phyloP scores from a whole-genome alignment of 1,284 basidiomycete species.

The Ceratorhiza oryzae-sativae region DNA sequence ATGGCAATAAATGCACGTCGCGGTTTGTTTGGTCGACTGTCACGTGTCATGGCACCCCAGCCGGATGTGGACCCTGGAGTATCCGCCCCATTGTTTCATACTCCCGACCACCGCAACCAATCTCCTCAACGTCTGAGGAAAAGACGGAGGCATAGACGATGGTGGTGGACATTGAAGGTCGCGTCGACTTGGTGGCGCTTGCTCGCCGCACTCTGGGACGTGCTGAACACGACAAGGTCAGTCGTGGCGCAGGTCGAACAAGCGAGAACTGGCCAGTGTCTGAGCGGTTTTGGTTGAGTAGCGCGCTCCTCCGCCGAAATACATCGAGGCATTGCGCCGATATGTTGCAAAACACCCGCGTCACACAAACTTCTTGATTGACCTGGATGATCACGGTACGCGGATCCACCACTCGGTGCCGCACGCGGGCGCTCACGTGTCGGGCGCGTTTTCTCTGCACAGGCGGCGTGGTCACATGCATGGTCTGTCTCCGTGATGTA shows the following conservation, averaged over 20 bases:
- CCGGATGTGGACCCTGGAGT: conserved; percentile 30
- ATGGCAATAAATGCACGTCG: conserved; percentile 12
- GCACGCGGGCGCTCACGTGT: background rate
- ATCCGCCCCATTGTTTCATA: background rate
- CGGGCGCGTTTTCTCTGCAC: background rate
- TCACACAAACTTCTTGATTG: conserved; percentile 39
- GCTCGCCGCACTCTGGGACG: conserved; percentile 39
- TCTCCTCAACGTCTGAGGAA: background rate
- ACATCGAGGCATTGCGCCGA: conserved; percentile 25
- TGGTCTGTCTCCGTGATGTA: conserved; percentile 3
- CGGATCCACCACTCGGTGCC: conserved; percentile 8
- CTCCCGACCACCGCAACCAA: background rate
- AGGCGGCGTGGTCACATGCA: conserved; percentile 31
- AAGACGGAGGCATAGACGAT: background rate
- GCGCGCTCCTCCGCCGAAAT: conserved; percentile 22
- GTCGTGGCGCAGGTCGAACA: conserved; percentile 26
- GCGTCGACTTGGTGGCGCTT: background rate
- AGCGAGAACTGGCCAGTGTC: background rate
- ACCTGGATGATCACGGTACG: conserved; percentile 29
- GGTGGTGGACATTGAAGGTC: background rate
- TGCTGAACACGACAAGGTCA: conserved; percentile 30
- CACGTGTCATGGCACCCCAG: background rate
- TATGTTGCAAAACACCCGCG: conserved; percentile 32
- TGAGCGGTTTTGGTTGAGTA: background rate
- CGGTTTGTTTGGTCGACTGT: background rate